Percentiles rank a stretch among this genome's conserved stretches.
phyloP scores from a whole-genome alignment of 2,329 filamentous ascomycete species.

The Venturia nashicola region DNA sequence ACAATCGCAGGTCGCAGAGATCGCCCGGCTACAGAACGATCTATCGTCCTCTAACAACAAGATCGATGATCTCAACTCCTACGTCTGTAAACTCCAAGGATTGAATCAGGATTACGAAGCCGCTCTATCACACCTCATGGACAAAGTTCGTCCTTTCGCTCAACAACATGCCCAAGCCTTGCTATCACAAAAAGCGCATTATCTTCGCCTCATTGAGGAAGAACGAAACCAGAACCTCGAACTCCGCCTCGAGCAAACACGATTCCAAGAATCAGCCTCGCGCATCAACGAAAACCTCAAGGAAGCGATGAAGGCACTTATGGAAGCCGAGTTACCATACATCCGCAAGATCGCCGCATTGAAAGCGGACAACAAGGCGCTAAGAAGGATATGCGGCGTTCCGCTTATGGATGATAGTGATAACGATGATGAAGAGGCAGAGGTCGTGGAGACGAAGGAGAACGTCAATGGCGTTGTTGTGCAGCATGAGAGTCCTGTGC shows the following conservation, averaged over 20 bases:
- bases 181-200: slow-evolving; percentile 34
- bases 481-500: background rate
- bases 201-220: slow-evolving; percentile 30
- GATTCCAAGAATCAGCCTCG: slow-evolving; percentile 35
- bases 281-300: slow-evolving; percentile 31
- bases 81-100: slow-evolving; percentile 17
- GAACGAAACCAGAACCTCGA: slow-evolving; percentile 32
- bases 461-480: background rate
- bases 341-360: slow-evolving; percentile 27
- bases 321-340: slow-evolving; percentile 24
- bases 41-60: slow-evolving; percentile 19
- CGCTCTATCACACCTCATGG: slow-evolving; percentile 24
- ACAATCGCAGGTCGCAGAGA: slow-evolving; percentile 18
- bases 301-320: slow-evolving; percentile 25
- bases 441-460: background rate
- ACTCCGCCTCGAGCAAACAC: slow-evolving; percentile 33
- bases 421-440: slow-evolving; percentile 26
- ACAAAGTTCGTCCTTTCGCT: slow-evolving; percentile 24
- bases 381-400: slow-evolving; percentile 34
- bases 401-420: slow-evolving; percentile 27
- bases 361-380: slow-evolving; percentile 35
- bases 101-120: slow-evolving; percentile 31
- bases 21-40: slow-evolving; percentile 20
- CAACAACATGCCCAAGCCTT: slow-evolving; percentile 31
- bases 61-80: slow-evolving; percentile 17